Base-by-base conservation (phyloP, 140 eudicot species). In the Oenanthe javanica region DNA sequence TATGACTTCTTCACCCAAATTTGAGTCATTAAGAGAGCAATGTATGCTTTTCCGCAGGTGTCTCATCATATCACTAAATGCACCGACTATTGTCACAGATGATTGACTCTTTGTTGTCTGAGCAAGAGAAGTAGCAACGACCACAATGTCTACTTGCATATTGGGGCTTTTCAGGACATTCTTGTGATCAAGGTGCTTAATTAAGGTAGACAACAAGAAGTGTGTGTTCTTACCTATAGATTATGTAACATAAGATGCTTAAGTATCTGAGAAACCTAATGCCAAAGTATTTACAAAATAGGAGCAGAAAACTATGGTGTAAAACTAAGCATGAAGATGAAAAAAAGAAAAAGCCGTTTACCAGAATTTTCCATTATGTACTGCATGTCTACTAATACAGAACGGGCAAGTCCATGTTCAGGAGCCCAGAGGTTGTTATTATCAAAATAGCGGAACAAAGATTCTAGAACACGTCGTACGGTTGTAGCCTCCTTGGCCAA, bases 401-500 rank as follows among this genome's bases (percentile, higher is more conserved):
- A 84, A 78, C 87, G 81, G 51, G 96, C 97, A 76, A 92, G 88
- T 69, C 96, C 91, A 4, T 84, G 71, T 81, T 90, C 89, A 38
- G 81, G 72, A 19, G 88, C 79, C 99, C 99, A 95, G 31, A 88
- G 82, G 83, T 86, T 92, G 76, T 87, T 91, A 46, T 75, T 79
- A 85, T 95, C 99, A 77, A 95, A 95, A 86, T 82, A 82, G 25
- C 96, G 95, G 63, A 95, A 95, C 79, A 95, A 79, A 47, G 96
- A 95, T 87, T 95, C 99, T 21, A 95, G 75, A 83, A 95, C 96
- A 49, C 97, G 99, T 15, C 99, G 89, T 88, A 88, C 88, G 72
- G 97, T 95, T 76, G 99, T 90, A 25, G 91, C 97, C 89, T 95
- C 99, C 82, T 88, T 93, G 74, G 93, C 99, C 54, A 92, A 78